Percentiles rank a stretch among this genome's conserved stretches.
phyloP scores from a whole-genome alignment of 805 yeast species.

The Allodekkera sacchari region DNA sequence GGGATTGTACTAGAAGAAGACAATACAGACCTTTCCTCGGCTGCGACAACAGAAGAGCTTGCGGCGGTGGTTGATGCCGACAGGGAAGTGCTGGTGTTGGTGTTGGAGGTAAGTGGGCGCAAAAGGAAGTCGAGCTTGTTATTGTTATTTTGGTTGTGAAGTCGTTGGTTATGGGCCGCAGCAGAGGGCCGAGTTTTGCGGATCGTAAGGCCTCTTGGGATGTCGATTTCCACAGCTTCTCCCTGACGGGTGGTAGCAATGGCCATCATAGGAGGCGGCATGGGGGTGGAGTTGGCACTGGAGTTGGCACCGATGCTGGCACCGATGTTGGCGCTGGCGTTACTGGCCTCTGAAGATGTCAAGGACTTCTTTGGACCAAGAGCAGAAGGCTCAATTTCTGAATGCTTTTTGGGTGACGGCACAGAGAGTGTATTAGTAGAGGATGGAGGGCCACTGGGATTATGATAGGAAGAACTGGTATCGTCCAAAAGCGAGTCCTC shows the following conservation, averaged over 20 bases:
- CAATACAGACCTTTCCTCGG: too few relatives aligned
- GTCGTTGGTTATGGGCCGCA: background rate
- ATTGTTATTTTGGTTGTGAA: background rate
- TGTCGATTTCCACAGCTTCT: slow-evolving; percentile 67
- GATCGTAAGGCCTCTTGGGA: slow-evolving; percentile 13
- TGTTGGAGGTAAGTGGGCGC: too few relatives aligned
- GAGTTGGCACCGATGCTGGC: background rate
- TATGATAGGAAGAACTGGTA: slow-evolving; percentile 4
- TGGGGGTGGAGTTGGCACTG: slow-evolving; percentile 29
- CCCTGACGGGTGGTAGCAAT: slow-evolving; percentile 78
- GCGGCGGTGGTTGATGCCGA: too few relatives aligned
- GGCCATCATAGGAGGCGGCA: slow-evolving; percentile 65
- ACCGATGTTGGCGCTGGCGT: too few relatives aligned
- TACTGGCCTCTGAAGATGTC: too few relatives aligned
- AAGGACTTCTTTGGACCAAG: too few relatives aligned
- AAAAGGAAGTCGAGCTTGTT: too few relatives aligned
- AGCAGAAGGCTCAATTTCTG: too few relatives aligned
- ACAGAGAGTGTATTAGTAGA: too few relatives aligned
- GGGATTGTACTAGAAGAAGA: too few relatives aligned
- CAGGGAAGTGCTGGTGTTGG: too few relatives aligned
- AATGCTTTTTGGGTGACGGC: too few relatives aligned
- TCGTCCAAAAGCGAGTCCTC: slow-evolving; percentile 36
- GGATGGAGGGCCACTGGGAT: background rate
- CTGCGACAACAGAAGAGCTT: background rate
- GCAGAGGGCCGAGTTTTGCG: slow-evolving; percentile 7